Conservation (phyloP, 805 yeast genomes). For the Saturnispora diversa region DNA sequence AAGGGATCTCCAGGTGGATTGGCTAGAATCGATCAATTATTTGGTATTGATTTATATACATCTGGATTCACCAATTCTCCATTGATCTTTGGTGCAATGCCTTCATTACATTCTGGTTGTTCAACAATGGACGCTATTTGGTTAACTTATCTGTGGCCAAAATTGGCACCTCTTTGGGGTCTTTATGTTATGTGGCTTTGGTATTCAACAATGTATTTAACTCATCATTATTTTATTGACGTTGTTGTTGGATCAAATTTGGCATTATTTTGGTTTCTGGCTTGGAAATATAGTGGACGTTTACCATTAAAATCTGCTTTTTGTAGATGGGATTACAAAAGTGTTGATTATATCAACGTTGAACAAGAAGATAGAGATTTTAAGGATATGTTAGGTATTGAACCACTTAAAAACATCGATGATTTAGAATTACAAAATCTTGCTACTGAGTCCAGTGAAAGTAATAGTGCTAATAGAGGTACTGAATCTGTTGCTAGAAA, state of each 20-base stretch:
- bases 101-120: conserved; percentile 85
- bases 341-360: conserved; percentile 12
- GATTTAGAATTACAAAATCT: conserved; percentile 14
- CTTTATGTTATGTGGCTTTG: conserved; percentile 86
- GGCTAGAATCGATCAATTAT: conserved; percentile 70
- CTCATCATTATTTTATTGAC: conserved; percentile 94
- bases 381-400: conserved; percentile 5
- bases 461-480: neutral
- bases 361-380: conserved; percentile 20
- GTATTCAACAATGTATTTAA: conserved; percentile 98
- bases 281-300: conserved; percentile 58
- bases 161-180: conserved; percentile 53
- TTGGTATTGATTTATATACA: conserved; percentile 79
- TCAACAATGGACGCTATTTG: conserved; percentile 91
- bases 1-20: conserved; percentile 94
- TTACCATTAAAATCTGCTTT: conserved; percentile 42
- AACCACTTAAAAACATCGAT: conserved; percentile 1
- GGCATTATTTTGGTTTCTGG: conserved; percentile 59
- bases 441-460: conserved; percentile 1
- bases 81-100: conserved; percentile 75
- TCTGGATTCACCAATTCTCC: conserved; percentile 79
- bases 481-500: conserved; percentile 2
- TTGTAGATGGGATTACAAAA: conserved; percentile 36
- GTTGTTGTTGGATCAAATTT: conserved; percentile 90
- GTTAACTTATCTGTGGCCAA: conserved; percentile 76